Percentiles rank a stretch among this genome's conserved stretches.
Evolutionary conservation across 192 early-diverging fungal genomes (phyloP).

Genomic region (Diversispora epigaea): DNA sequence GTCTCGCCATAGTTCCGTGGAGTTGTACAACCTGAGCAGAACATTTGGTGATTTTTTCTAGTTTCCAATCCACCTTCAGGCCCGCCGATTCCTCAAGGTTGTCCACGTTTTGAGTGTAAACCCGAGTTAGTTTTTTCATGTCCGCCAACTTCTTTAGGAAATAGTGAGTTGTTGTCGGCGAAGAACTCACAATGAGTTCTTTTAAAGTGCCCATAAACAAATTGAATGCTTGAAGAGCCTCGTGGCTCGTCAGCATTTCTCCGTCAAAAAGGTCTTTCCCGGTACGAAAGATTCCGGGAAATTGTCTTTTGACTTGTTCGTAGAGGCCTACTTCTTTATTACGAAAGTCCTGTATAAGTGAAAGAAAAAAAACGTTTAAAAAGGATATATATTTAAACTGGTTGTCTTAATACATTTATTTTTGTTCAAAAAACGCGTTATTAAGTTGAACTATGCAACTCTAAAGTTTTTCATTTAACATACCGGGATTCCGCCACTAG

Average conservation of each 20-base stretch:
- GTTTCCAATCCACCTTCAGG: conserved; percentile 49
- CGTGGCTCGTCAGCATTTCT: conserved; percentile 67
- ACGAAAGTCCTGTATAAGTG: conserved; percentile 71
- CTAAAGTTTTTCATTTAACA: conserved; percentile 25
- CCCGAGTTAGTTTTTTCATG: conserved; percentile 75
- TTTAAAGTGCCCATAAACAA: conserved; percentile 88
- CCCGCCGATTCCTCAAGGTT: conserved; percentile 79
- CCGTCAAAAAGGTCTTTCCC: conserved; percentile 90
- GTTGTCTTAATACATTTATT: not conserved
- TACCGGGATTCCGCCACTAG: conserved; percentile 85
- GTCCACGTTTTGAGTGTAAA: conserved; percentile 98
- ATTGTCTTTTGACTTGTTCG: conserved; percentile 74
- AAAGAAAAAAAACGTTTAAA: conserved; percentile 13
- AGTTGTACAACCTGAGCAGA: conserved; percentile 82
- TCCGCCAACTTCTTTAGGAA: conserved; percentile 81
- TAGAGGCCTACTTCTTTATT: conserved; percentile 78
- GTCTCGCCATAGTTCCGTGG: conserved; percentile 83
- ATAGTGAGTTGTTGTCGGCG: conserved; percentile 77
- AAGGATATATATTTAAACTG: not conserved
- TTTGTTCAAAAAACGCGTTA: not conserved
- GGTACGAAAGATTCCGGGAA: conserved; percentile 66
- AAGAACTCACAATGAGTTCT: conserved; percentile 65
- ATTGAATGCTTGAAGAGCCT: conserved; percentile 66
- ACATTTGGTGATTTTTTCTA: conserved; percentile 34
- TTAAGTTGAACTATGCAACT: not conserved